Evolutionary conservation across 352 stramenopile genomes (phyloP).

Genomic region (Thalassiosira delicatula): DNA sequence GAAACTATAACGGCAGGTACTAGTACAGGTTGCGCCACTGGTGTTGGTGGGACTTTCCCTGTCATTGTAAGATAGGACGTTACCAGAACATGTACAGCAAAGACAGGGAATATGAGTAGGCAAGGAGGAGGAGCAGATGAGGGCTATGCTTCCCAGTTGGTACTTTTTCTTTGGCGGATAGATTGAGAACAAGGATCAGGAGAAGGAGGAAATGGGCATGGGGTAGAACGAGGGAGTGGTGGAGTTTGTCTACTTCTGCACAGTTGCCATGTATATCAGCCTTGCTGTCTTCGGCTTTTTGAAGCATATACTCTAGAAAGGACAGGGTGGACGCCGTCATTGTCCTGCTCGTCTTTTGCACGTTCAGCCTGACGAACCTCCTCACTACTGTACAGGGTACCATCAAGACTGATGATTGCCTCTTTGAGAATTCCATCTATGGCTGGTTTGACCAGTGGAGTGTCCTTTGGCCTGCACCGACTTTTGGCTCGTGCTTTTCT

Average conservation of each 20-base stretch:
- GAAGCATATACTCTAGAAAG: slow-evolving; percentile 38
- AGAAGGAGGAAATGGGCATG: slow-evolving; percentile 39
- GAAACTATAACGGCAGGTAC: too few relatives aligned
- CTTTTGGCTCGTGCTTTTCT: slow-evolving; percentile 65
- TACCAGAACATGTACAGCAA: too few relatives aligned
- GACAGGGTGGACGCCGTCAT: slow-evolving; percentile 29
- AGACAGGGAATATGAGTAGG: too few relatives aligned
- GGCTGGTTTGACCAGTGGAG: slow-evolving; percentile 65
- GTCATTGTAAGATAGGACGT: too few relatives aligned
- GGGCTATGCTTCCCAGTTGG: slow-evolving; percentile 56
- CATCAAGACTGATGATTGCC: slow-evolving; percentile 50
- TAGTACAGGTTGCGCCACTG: too few relatives aligned
- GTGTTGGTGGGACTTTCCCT: too few relatives aligned
- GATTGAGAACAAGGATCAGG: slow-evolving; percentile 32
- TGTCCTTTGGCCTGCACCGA: slow-evolving; percentile 61
- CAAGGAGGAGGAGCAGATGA: too few relatives aligned
- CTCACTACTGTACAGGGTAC: slow-evolving; percentile 46
- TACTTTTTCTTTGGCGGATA: slow-evolving; percentile 54
- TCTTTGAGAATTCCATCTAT: slow-evolving; percentile 58
- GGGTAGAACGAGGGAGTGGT: slow-evolving; percentile 28
- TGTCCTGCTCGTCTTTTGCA: slow-evolving; percentile 48
- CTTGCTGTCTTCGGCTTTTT: slow-evolving; percentile 50
- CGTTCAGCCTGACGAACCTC: slow-evolving; percentile 61
- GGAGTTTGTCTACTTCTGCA: slow-evolving; percentile 66
- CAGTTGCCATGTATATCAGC: slow-evolving; percentile 55